Percentiles rank a stretch among this genome's conserved stretches.
Evolutionary conservation across 169 alveolate genomes (phyloP).

Genomic region (Eimeria zaria): DNA sequence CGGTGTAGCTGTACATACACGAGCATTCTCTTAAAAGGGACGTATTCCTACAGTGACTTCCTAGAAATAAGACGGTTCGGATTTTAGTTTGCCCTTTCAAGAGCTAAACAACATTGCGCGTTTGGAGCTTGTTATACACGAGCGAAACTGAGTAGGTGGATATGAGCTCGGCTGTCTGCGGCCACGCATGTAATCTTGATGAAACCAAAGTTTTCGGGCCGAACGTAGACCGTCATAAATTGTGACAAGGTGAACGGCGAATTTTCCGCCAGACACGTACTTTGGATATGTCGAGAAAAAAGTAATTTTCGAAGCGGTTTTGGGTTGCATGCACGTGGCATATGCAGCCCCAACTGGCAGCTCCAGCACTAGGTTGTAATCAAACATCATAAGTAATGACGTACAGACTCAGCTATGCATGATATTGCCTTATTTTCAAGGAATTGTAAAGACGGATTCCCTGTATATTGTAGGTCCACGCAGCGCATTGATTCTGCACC

Average conservation of each 20-base stretch:
- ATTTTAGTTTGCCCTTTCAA: too few relatives aligned
- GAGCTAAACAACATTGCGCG: too few relatives aligned
- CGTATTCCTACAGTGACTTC: background rate
- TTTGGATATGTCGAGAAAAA: background rate
- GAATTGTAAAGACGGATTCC: background rate
- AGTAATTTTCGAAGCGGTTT: too few relatives aligned
- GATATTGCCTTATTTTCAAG: background rate
- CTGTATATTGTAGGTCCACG: background rate
- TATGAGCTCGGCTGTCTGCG: background rate
- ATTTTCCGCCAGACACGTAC: background rate
- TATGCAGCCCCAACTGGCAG: background rate
- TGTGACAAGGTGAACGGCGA: too few relatives aligned
- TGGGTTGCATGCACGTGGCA: background rate
- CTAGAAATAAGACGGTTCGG: background rate
- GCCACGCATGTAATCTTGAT: background rate
- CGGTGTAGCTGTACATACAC: background rate
- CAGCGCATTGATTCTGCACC: background rate
- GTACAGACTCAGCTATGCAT: background rate
- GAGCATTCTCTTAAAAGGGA: too few relatives aligned
- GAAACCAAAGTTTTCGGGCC: background rate
- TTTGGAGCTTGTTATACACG: background rate
- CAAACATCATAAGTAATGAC: too few relatives aligned
- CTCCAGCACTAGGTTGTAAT: too few relatives aligned
- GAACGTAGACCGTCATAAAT: too few relatives aligned
- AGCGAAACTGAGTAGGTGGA: background rate